A percentile compares a stretch with the other conserved stretches of the same genome.
These are phyloP conservation scores for Penicillium lividum DNA, from an alignment of 495 filamentous ascomycete genomes.

Conservation along the genomic window DNA sequence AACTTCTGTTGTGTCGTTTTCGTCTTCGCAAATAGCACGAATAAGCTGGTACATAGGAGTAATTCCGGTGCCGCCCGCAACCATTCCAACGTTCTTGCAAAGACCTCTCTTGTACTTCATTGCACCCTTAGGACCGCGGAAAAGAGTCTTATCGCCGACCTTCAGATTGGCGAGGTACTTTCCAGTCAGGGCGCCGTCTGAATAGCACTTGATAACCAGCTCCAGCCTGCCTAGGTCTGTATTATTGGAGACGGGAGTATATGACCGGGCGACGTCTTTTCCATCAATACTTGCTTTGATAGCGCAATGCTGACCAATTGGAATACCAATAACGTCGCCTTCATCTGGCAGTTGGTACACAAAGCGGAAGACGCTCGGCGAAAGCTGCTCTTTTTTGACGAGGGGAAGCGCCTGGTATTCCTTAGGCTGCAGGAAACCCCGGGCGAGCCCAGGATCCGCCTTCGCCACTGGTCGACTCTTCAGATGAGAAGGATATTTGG, in stretches of 20 bases:
- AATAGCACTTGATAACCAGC: slow-evolving; percentile 52
- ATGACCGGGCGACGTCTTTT: slow-evolving; percentile 43
- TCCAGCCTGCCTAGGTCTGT: slow-evolving; percentile 46
- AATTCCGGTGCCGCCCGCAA: slow-evolving; percentile 58
- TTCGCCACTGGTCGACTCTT: slow-evolving; percentile 29
- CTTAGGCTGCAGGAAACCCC: slow-evolving; percentile 46
- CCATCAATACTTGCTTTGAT: slow-evolving; percentile 47
- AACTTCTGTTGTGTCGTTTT: slow-evolving; percentile 48
- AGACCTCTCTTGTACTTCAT: slow-evolving; percentile 42
- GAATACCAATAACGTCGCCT: slow-evolving; percentile 46
- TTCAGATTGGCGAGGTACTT: slow-evolving; percentile 46
- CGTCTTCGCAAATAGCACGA: slow-evolving; percentile 52
- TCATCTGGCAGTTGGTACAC: slow-evolving; percentile 47
- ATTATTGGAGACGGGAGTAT: slow-evolving; percentile 56
- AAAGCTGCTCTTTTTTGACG: slow-evolving; percentile 41
- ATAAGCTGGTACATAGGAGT: slow-evolving; percentile 59
- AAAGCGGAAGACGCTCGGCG: slow-evolving; percentile 50
- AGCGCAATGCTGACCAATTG: slow-evolving; percentile 54
- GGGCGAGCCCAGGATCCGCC: slow-evolving; percentile 31
- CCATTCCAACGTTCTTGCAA: slow-evolving; percentile 43
- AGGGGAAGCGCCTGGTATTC: slow-evolving; percentile 47
- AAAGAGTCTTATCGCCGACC: slow-evolving; percentile 43
- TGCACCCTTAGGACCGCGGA: slow-evolving; percentile 52
- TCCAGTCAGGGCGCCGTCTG: slow-evolving; percentile 47
- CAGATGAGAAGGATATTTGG: slow-evolving; percentile 39